These are phyloP conservation scores for Francoa sonchifolia DNA, from an alignment of 441 rosid genomes.

Conservation along the genomic window DNA sequence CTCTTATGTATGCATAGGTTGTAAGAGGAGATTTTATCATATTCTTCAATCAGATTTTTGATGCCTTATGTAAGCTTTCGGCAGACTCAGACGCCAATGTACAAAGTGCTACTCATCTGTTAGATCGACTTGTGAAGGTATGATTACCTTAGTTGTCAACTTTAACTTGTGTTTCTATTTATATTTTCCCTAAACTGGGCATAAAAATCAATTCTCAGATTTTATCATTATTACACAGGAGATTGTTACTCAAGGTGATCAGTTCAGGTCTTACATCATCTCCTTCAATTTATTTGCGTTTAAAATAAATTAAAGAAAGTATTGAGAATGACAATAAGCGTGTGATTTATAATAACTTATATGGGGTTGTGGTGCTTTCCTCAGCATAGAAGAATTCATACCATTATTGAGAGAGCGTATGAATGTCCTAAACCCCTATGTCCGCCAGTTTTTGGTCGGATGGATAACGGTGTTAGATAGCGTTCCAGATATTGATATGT, in stretches of 20 bases:
- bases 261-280: conserved; percentile 66
- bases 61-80: conserved; percentile 93
- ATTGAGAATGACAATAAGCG: no score
- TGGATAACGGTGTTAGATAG: conserved; percentile 99
- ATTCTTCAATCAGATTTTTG: conserved; percentile 93
- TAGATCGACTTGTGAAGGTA: conserved; percentile 98
- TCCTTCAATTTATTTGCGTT: conserved; percentile 5
- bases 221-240: conserved; percentile 56
- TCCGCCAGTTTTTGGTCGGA: conserved; percentile 98
- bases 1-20: conserved; percentile 67
- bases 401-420: conserved; percentile 93
- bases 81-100: conserved; percentile 96
- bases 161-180: no score
- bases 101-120: conserved; percentile 97
- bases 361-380: conserved; percentile 12
- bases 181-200: no score
- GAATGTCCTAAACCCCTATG: conserved; percentile 90
- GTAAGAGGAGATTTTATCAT: conserved; percentile 95
- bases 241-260: conserved; percentile 98
- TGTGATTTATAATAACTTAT: conserved; percentile 1
- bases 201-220: conserved; percentile 17
- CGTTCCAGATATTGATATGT: conserved; percentile 99
- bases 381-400: conserved; percentile 98
- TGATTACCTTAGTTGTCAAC: conserved; percentile 3
- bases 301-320: no score